A percentile compares a stretch with the other conserved stretches of the same genome.
Conservation (phyloP, 495 filamentous ascomycete genomes). For the Penicillium canariense region DNA sequence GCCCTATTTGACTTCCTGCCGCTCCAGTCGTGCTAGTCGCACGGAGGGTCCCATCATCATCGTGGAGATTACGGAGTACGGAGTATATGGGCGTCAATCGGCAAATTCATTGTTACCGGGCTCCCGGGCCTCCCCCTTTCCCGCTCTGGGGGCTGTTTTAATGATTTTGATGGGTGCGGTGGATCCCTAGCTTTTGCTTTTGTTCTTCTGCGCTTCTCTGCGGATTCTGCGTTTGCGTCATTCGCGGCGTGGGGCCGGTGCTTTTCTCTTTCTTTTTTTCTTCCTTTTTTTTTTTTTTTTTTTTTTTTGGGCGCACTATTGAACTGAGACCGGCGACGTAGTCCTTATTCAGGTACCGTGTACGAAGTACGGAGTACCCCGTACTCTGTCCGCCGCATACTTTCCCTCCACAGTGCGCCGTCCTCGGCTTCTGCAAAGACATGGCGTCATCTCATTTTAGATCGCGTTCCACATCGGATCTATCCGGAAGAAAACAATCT, state of each 20-base stretch:
- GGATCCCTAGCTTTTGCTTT: conserved; percentile 9
- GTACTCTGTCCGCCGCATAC: too few species aligned
- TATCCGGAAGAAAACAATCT: conserved; percentile 13
- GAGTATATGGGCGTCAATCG: conserved; percentile 10
- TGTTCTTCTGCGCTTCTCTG: conserved; percentile 14
- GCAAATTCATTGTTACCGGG: conserved; percentile 24
- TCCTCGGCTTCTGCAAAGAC: neutral
- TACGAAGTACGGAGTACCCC: neutral
- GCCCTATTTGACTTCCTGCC: neutral
- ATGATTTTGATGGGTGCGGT: neutral
- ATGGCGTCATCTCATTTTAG: neutral
- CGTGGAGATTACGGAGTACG: conserved; percentile 16
- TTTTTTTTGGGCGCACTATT: neutral
- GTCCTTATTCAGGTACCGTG: neutral
- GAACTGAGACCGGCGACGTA: neutral
- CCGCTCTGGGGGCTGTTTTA: conserved; percentile 1
- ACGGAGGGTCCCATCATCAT: too few species aligned
- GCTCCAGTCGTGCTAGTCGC: too few species aligned
- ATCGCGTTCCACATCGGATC: conserved; percentile 5
- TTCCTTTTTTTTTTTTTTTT: too few species aligned
- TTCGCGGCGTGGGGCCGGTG: neutral
- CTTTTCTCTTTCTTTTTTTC: neutral
- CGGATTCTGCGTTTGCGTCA: conserved; percentile 3
- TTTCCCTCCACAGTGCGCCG: too few species aligned
- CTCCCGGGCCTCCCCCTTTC: conserved; percentile 18